These are phyloP conservation scores for Phytopythium ostracodes DNA, from an alignment of 352 stramenopile species.

Conservation along the genomic window DNA sequence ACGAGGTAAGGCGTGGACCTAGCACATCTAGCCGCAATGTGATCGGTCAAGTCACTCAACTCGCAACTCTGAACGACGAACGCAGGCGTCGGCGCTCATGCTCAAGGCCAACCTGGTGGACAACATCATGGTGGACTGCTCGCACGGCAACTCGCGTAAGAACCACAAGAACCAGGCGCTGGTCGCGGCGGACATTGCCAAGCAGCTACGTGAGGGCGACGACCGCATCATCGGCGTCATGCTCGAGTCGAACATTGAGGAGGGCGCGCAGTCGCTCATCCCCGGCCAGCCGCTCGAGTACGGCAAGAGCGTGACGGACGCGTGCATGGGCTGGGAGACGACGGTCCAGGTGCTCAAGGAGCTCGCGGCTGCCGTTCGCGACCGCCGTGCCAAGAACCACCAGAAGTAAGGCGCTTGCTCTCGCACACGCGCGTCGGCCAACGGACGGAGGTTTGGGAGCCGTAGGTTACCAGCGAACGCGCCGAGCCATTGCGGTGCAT, in stretches of 20 bases:
- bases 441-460: not conserved
- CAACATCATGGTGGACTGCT: conserved; percentile 91
- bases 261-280: conserved; percentile 75
- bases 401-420: conserved; percentile 18
- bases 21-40: no score
- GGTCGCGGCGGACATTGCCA: conserved; percentile 63
- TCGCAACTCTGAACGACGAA: not conserved
- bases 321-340: conserved; percentile 86
- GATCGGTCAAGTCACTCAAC: no score
- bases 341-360: conserved; percentile 69
- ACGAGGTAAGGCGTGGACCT: conserved; percentile 20
- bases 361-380: conserved; percentile 71
- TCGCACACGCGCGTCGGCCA: not conserved
- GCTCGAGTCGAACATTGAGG: conserved; percentile 87
- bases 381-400: conserved; percentile 57
- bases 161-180: conserved; percentile 84
- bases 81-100: conserved; percentile 58
- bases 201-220: conserved; percentile 71
- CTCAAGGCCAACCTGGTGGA: conserved; percentile 78
- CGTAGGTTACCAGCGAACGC: not conserved
- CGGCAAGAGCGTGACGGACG: conserved; percentile 88
- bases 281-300: conserved; percentile 78
- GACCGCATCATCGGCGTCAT: conserved; percentile 84
- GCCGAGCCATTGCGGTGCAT: not conserved
- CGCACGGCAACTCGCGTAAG: conserved; percentile 89